A percentile compares a stretch with the other conserved stretches of the same genome.
Conservation (phyloP, 2,329 filamentous ascomycete species). For the Thelonectria olida region DNA sequence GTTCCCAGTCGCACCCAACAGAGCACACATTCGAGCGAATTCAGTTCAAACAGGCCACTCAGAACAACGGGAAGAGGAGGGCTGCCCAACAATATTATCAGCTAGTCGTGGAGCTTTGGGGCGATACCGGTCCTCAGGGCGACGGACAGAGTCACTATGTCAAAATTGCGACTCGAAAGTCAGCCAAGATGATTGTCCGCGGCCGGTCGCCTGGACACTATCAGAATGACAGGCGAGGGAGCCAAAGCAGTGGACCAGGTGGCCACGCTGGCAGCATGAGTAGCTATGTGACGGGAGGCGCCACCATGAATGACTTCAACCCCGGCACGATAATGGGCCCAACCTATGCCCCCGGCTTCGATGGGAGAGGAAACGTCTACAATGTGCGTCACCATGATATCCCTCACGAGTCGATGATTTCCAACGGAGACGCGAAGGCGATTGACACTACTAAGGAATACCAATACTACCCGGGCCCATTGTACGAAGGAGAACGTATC, state of each 20-base stretch:
- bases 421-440: constrained; percentile 60
- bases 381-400: constrained; percentile 60
- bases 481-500: constrained; percentile 61
- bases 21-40: constrained; percentile 84
- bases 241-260: constrained; percentile 72
- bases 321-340: constrained; percentile 49
- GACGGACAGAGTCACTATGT: constrained; percentile 64
- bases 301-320: constrained; percentile 42
- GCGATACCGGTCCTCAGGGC: constrained; percentile 64
- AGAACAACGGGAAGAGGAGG: constrained; percentile 90
- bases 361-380: constrained; percentile 47
- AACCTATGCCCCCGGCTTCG: constrained; percentile 39
- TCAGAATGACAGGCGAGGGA: constrained; percentile 74
- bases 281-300: constrained; percentile 43
- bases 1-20: constrained; percentile 53
- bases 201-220: constrained; percentile 85
- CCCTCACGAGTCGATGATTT: constrained; percentile 60
- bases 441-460: constrained; percentile 61
- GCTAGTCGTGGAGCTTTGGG: constrained; percentile 85
- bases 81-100: constrained; percentile 94
- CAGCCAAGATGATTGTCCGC: constrained; percentile 86
- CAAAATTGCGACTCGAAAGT: constrained; percentile 77
- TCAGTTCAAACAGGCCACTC: constrained; percentile 93
- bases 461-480: constrained; percentile 61
- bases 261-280: constrained; percentile 72